Base-by-base conservation (phyloP, 192 early-diverging fungal species). In the Oehlia diaphana region DNA sequence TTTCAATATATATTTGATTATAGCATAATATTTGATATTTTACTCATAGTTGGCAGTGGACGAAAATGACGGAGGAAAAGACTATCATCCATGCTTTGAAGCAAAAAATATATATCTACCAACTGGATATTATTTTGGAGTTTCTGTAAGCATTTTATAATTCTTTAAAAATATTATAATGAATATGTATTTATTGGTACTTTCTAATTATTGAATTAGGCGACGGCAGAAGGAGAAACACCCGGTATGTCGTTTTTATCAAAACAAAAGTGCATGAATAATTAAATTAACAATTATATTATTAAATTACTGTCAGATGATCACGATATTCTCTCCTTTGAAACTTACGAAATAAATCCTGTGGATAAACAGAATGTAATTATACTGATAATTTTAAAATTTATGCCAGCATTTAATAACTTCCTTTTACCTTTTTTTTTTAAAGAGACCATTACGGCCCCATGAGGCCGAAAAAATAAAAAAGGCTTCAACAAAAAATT, bases 81-180 rank as follows among this genome's bases (percentile, higher is more conserved):
- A 84, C 47, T 91, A 91, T 82, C 67, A 79, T 19, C 64, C 82
- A 49, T 95, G 94, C 74, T 89, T 94, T 71, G 82, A 87, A 72
- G 58, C 79, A 21, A 76, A 84, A 33, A 77, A 85, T 72, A 74
- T 94, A 21, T 72, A 87, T 19, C 76, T 95, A 37, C 94, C 94
- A 4, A 81, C 88, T 50, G 91, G 90, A 49, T 92, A 95, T 77
- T 87, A 92, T 80, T 95, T 95, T 88, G 94, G 93, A 42, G 39
- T 94, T 7, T 87, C 88, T 37, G 91, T 87, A 85, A 77, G 84
- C 67, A 42, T 39, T 69, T 58, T 31, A 26, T 50, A 28, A 31
- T 76, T 9, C 26, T 37, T 28, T 47, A 44, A 19, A 44, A n/a
- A 39, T 71, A 31, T 72, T n/a, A 13, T 72, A 10, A 72, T 39